These are phyloP conservation scores for Teratosphaeria zuluensis DNA, from an alignment of 2,329 filamentous ascomycete genomes.

Conservation along the genomic window DNA sequence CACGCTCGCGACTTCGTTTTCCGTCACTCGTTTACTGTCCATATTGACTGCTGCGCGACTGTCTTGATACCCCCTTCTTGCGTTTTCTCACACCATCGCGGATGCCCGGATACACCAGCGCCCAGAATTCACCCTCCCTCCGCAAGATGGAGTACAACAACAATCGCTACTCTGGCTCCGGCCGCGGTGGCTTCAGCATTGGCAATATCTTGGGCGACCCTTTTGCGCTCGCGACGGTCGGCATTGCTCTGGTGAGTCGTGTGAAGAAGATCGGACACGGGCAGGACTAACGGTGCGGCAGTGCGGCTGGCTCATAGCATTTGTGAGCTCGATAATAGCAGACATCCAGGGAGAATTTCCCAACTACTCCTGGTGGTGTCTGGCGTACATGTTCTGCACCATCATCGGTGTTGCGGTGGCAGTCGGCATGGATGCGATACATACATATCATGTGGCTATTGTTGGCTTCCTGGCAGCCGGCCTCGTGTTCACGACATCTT, in stretches of 20 bases:
- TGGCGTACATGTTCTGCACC: conserved; percentile 75
- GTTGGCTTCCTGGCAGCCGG: conserved; percentile 79
- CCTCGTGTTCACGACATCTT: conserved; percentile 74
- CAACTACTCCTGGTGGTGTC: conserved; percentile 85
- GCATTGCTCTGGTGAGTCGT: conserved; percentile 69
- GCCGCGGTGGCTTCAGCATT: conserved; percentile 52
- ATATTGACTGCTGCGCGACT: not conserved
- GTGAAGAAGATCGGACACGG: conserved; percentile 13
- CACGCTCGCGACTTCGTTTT: not conserved
- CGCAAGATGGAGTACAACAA: conserved; percentile 22
- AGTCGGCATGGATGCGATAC: conserved; percentile 71
- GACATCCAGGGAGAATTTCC: conserved; percentile 53
- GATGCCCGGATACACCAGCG: not conserved
- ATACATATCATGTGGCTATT: conserved; percentile 87
- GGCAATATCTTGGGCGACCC: conserved; percentile 93
- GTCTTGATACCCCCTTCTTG: not conserved
- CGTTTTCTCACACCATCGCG: not conserved
- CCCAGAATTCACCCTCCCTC: conserved; percentile 13
- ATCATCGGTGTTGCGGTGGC: conserved; percentile 73
- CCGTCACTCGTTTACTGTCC: not conserved
- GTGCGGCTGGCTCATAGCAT: conserved; percentile 92
- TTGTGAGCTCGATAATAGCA: conserved; percentile 74
- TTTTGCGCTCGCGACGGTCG: conserved; percentile 88
- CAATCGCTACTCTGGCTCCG: conserved; percentile 2
- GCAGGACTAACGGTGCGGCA: conserved; percentile 28